Evolutionary conservation across 805 yeast genomes (phyloP).

Genomic region (Barnettozyma sucrosica): DNA sequence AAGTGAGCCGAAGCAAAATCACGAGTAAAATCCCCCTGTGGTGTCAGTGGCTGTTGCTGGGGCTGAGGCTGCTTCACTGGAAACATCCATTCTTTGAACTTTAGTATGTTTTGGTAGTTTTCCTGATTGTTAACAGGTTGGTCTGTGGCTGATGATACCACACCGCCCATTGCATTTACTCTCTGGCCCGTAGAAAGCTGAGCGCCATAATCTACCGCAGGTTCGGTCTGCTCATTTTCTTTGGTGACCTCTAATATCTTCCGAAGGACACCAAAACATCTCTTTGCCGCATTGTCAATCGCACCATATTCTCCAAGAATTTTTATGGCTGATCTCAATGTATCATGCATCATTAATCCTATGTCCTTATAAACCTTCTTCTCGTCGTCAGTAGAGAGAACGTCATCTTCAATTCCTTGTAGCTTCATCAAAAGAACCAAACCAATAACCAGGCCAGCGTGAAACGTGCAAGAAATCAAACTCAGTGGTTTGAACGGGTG

Average conservation of each 20-base stretch:
- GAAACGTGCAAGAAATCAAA: slow-evolving; percentile 29
- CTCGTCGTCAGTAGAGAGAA: slow-evolving; percentile 13
- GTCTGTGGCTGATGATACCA: background rate
- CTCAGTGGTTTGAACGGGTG: slow-evolving; percentile 34
- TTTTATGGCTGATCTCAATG: slow-evolving; percentile 20
- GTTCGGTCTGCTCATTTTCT: background rate
- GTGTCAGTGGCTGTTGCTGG: slow-evolving; percentile 6
- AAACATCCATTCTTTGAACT: slow-evolving; percentile 24
- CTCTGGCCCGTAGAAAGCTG: background rate
- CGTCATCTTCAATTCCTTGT: slow-evolving; percentile 17
- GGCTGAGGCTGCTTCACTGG: slow-evolving; percentile 9
- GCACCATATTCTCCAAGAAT: slow-evolving; percentile 18
- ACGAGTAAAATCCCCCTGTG: slow-evolving; percentile 15
- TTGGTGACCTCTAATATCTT: slow-evolving; percentile 18
- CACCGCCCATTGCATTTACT: background rate
- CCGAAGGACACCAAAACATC: slow-evolving; percentile 15
- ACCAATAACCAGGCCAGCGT: slow-evolving; percentile 34
- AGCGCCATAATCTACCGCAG: background rate
- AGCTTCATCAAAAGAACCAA: slow-evolving; percentile 23
- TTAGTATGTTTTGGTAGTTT: slow-evolving; percentile 20
- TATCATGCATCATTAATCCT: slow-evolving; percentile 13
- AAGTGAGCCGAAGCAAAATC: slow-evolving; percentile 16
- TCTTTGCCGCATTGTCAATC: slow-evolving; percentile 17
- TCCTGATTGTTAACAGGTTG: slow-evolving; percentile 11
- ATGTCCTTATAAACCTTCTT: slow-evolving; percentile 12